Conservation (phyloP, 2,329 filamentous ascomycete genomes). For the Fusarium sp. region DNA sequence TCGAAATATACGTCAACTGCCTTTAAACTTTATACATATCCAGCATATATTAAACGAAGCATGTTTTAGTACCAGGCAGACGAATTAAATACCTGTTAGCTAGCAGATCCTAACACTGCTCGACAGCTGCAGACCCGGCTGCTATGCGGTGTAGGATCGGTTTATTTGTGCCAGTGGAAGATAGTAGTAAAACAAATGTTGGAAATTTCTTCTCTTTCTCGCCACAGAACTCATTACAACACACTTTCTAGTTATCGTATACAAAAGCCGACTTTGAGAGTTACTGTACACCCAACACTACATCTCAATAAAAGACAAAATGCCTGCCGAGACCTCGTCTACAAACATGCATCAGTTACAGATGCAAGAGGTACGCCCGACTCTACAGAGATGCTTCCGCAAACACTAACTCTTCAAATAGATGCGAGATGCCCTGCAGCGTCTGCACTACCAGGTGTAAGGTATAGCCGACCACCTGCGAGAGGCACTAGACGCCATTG, state of each 20-base stretch:
- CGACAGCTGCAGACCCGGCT: not conserved
- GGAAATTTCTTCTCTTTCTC: not conserved
- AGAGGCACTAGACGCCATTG: fast-evolving
- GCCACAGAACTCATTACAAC: not conserved
- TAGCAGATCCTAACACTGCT: not conserved
- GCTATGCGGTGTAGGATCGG: not conserved
- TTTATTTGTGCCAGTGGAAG: not conserved
- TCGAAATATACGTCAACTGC: too few relatives aligned
- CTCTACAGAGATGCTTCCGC: not conserved
- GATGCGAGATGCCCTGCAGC: not conserved
- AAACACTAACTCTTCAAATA: not conserved
- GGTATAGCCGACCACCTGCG: not conserved
- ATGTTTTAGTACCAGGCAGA: not conserved
- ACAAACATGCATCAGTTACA: not conserved
- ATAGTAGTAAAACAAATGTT: not conserved
- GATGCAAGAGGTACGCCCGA: not conserved
- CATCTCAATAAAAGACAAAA: not conserved
- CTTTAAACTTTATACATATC: not conserved
- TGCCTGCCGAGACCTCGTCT: too few relatives aligned
- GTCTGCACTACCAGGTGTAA: not conserved
- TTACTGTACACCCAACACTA: fast-evolving
- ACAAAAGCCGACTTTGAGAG: not conserved
- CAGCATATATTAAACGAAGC: not conserved
- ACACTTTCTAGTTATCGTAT: too few relatives aligned
- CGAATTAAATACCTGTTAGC: not conserved